Evolutionary conservation across 805 yeast species (phyloP).

Genomic region (Hanseniaspora mollemarum): DNA sequence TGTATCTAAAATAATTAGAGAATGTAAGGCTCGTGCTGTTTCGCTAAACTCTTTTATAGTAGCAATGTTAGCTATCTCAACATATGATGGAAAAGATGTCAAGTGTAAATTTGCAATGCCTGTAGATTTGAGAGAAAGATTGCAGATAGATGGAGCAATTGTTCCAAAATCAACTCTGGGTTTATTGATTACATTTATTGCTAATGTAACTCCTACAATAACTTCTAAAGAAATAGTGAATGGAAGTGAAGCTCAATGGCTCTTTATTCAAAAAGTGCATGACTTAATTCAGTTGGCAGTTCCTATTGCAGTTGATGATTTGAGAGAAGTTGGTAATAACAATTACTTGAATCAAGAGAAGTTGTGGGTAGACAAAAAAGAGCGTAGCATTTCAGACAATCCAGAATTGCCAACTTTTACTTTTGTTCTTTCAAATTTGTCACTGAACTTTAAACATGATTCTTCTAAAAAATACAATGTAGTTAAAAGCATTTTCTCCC

Average conservation of each 20-base stretch:
- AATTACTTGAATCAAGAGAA: background rate
- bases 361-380: background rate
- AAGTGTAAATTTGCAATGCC: constrained; percentile 3
- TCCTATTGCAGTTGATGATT: background rate
- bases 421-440: constrained; percentile 7
- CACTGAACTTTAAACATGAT: background rate
- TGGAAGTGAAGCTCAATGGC: background rate
- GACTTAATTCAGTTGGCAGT: background rate
- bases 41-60: background rate
- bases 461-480: background rate
- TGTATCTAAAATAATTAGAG: background rate
- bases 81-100: background rate
- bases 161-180: constrained; percentile 4
- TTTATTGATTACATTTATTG: background rate
- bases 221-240: background rate
- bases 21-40: background rate
- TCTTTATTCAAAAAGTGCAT: background rate
- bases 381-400: background rate
- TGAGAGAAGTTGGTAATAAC: background rate
- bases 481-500: background rate
- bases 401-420: background rate
- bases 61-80: background rate
- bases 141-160: background rate
- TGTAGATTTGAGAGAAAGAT: constrained; percentile 10
- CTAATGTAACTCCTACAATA: background rate